These are phyloP conservation scores for Kuraishia hungarica DNA, from an alignment of 805 yeast species.

Conservation along the genomic window DNA sequence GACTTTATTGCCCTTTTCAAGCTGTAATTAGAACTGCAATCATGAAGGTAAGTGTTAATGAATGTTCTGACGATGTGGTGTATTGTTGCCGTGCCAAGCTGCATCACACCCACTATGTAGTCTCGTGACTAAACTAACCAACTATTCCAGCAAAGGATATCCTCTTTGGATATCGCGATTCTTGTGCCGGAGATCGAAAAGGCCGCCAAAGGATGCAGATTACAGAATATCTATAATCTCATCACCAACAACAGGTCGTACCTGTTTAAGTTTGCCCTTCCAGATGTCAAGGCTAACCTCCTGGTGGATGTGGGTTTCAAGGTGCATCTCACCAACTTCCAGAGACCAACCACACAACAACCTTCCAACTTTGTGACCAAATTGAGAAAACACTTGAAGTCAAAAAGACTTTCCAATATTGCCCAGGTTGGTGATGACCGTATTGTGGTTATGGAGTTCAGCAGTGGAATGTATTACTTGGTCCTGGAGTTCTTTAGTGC, in stretches of 20 bases:
- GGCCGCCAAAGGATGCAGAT: conserved; percentile 52
- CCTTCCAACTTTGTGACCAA: conserved; percentile 86
- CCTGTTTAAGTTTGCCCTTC: conserved; percentile 69
- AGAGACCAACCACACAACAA: conserved; percentile 68
- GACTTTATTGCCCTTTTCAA: no score
- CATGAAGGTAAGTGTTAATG: no score
- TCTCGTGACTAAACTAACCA: neutral
- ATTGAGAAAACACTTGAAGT: conserved; percentile 76
- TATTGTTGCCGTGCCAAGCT: no score
- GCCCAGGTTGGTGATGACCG: conserved; percentile 76
- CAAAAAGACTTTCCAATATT: conserved; percentile 65
- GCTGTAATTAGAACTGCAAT: no score
- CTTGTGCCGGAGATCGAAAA: conserved; percentile 56
- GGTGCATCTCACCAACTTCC: conserved; percentile 69
- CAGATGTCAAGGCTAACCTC: conserved; percentile 70
- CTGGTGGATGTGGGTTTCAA: conserved; percentile 85
- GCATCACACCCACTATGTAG: neutral
- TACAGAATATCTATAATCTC: conserved; percentile 81
- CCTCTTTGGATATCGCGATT: conserved; percentile 73
- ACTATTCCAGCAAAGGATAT: conserved; percentile 61
- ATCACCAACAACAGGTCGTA: conserved; percentile 65
- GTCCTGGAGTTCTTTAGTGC: conserved; percentile 93
- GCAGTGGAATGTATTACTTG: conserved; percentile 70
- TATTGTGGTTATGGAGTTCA: conserved; percentile 74
- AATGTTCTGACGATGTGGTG: no score